Evolutionary conservation across 306 rosid genomes (phyloP).

Genomic region (Vicia villosa): DNA sequence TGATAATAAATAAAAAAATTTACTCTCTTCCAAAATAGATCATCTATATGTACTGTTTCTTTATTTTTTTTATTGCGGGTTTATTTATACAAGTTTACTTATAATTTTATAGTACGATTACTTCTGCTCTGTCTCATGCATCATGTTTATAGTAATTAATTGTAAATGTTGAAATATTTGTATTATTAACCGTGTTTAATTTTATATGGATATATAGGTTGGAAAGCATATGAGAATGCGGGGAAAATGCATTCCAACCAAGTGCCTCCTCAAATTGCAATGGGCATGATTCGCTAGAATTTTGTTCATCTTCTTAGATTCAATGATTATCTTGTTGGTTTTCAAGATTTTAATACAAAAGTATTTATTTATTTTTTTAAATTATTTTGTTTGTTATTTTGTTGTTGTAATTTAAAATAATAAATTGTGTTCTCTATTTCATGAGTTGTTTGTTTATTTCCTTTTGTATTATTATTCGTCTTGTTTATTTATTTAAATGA

Average conservation of each 20-base stretch:
- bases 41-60: too few relatives aligned
- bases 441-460: neutral
- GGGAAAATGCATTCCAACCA: constrained; percentile 18
- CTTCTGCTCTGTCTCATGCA: too few relatives aligned
- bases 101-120: too few relatives aligned
- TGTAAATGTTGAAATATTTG: neutral
- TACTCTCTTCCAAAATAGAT: too few relatives aligned
- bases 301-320: neutral
- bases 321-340: neutral
- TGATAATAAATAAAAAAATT: too few relatives aligned
- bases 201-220: constrained; percentile 26
- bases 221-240: constrained; percentile 29
- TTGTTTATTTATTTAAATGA: too few relatives aligned
- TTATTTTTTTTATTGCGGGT: too few relatives aligned
- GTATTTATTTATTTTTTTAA: neutral
- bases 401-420: too few relatives aligned
- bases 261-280: constrained; percentile 36
- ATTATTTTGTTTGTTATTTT: neutral
- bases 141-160: too few relatives aligned
- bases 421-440: constrained; percentile 10
- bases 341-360: neutral
- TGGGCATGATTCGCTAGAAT: constrained; percentile 40
- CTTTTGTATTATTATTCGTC: neutral
- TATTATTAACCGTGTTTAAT: neutral
- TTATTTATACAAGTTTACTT: too few relatives aligned